A percentile compares a stretch with the other conserved stretches of the same genome.
phyloP scores from a whole-genome alignment of 768 basidiomycete species.

The Lactarius akahatsu region DNA sequence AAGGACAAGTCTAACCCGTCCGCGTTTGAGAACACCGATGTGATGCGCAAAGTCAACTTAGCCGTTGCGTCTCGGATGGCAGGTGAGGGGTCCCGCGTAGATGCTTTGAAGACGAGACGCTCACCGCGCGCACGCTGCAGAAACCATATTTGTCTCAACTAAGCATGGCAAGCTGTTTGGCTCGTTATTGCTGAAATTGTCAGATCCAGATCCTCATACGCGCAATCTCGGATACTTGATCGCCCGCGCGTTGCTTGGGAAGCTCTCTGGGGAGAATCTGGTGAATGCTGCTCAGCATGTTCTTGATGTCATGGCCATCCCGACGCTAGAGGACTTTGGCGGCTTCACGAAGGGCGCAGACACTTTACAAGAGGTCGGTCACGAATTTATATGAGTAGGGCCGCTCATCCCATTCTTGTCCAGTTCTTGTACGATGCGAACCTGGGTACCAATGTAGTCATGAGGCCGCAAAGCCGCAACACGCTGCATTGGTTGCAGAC shows the following conservation, averaged over 20 bases:
- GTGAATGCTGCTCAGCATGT: conserved; percentile 52
- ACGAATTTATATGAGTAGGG: neutral
- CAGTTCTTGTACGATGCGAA: conserved; percentile 48
- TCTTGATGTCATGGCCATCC: conserved; percentile 47
- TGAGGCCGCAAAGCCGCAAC: conserved; percentile 59
- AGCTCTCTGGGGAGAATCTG: conserved; percentile 57
- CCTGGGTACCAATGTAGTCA: conserved; percentile 49
- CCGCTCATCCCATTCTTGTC: conserved; percentile 4
- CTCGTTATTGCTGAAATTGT: conserved; percentile 52
- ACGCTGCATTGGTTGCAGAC: conserved; percentile 59
- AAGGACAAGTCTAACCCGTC: conserved; percentile 24
- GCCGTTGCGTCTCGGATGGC: conserved; percentile 62
- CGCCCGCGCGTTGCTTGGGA: conserved; percentile 56
- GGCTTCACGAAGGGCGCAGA: conserved; percentile 35
- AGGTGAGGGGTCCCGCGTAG: conserved; percentile 42
- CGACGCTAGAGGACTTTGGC: conserved; percentile 47
- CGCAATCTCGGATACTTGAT: conserved; percentile 61
- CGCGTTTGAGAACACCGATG: conserved; percentile 38
- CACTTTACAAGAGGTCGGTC: conserved; percentile 36
- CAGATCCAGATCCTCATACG: conserved; percentile 49
- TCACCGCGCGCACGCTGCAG: conserved; percentile 38
- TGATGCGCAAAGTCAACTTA: conserved; percentile 53
- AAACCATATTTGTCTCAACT: conserved; percentile 60
- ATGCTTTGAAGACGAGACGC: neutral
- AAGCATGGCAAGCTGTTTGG: conserved; percentile 45